Conservation (phyloP, 805 yeast species). For the Candida pseudofarinosa region DNA sequence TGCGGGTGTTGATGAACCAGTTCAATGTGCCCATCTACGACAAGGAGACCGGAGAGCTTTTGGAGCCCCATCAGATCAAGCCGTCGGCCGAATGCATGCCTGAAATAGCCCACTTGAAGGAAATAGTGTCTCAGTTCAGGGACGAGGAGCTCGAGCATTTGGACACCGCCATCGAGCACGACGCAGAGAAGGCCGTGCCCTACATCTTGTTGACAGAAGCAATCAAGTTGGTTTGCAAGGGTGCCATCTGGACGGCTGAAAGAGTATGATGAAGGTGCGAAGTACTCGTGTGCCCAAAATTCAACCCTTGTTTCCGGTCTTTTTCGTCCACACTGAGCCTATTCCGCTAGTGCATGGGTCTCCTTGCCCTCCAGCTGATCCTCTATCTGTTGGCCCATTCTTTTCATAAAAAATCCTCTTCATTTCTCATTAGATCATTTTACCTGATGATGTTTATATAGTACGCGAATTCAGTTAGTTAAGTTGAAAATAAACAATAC, state of each 20-base stretch:
- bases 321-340: no score
- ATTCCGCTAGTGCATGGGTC: no score
- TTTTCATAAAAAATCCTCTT: background rate
- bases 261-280: slow-evolving; percentile 43
- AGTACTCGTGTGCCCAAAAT: no score
- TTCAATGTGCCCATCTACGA: slow-evolving; percentile 45
- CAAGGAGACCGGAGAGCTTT: slow-evolving; percentile 28
- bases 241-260: slow-evolving; percentile 92
- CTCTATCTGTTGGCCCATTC: no score
- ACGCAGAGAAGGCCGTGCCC: slow-evolving; percentile 90
- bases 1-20: slow-evolving; percentile 69
- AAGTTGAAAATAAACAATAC: background rate
- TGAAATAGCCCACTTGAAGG: slow-evolving; percentile 56
- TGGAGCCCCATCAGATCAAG: slow-evolving; percentile 19
- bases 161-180: slow-evolving; percentile 88
- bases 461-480: background rate
- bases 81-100: slow-evolving; percentile 35
- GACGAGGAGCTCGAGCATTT: slow-evolving; percentile 95
- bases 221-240: slow-evolving; percentile 75
- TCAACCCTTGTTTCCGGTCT: no score
- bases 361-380: no score
- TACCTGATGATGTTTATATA: background rate
- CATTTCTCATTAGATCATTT: background rate
- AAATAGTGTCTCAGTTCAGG: slow-evolving; percentile 68
- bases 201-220: slow-evolving; percentile 84